Evolutionary conservation across 169 alveolate species (phyloP).

Genomic region (Eimeria falciformis): DNA sequence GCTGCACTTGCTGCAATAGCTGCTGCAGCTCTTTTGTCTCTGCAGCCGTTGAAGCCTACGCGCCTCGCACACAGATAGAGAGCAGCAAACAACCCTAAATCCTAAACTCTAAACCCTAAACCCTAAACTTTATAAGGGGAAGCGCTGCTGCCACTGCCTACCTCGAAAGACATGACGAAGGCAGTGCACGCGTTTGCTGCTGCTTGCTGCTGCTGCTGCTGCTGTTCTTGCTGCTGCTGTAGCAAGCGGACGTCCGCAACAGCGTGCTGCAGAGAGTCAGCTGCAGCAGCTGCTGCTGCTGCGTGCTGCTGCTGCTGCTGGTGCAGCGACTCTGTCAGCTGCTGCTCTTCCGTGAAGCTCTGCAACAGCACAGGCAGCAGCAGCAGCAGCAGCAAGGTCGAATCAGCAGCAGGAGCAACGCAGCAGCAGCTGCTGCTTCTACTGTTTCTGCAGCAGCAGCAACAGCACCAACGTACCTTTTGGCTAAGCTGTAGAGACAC

Average conservation of each 20-base stretch:
- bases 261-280: background rate
- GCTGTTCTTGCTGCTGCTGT: background rate
- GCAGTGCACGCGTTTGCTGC: background rate
- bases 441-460: background rate
- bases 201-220: slow-evolving; percentile 16
- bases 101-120: background rate
- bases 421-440: background rate
- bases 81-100: background rate
- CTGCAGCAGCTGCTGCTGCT: background rate
- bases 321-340: background rate
- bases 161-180: background rate
- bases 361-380: background rate
- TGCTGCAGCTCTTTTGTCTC: background rate
- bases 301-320: slow-evolving; percentile 31
- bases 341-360: slow-evolving; percentile 12
- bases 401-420: background rate
- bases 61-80: too few relatives aligned
- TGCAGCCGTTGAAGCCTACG: slow-evolving; percentile 18
- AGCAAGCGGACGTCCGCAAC: background rate
- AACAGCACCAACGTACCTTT: background rate
- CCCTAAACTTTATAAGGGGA: too few relatives aligned
- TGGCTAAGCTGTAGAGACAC: background rate
- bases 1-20: slow-evolving; percentile 29
- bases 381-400: background rate
- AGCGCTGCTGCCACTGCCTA: background rate